phyloP scores from a whole-genome alignment of 1,284 basidiomycete species.

The Fomitopsis palustris region DNA sequence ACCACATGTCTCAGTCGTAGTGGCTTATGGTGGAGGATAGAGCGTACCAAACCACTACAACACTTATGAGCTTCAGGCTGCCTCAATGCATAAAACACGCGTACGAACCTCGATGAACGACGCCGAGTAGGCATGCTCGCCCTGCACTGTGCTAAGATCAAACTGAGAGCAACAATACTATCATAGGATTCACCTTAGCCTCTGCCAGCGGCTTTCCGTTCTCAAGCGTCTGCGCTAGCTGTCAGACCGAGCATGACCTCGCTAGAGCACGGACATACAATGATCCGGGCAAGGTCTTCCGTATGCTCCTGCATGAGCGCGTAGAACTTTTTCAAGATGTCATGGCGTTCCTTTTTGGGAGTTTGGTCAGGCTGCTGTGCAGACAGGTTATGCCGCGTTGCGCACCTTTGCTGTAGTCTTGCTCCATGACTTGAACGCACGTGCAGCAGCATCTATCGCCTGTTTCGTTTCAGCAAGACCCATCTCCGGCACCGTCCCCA shows the following conservation, averaged over 20 bases:
- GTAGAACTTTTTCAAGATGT: constrained; percentile 74
- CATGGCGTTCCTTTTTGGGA: constrained; percentile 68
- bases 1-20: background rate
- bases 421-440: constrained; percentile 80
- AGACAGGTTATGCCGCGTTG: background rate
- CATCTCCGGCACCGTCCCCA: constrained; percentile 87
- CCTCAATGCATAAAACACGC: constrained; percentile 1
- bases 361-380: background rate
- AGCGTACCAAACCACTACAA: constrained; percentile 69
- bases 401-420: constrained; percentile 76
- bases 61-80: background rate
- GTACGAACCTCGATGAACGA: constrained; percentile 77
- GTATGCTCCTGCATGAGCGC: constrained; percentile 73
- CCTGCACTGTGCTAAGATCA: constrained; percentile 35
- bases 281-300: constrained; percentile 80
- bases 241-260: background rate
- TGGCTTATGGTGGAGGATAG: background rate
- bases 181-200: constrained; percentile 52
- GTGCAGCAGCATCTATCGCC: constrained; percentile 75
- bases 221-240: constrained; percentile 69
- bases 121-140: constrained; percentile 78
- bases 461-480: constrained; percentile 74
- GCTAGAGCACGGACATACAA: constrained; percentile 45
- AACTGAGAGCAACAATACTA: background rate
- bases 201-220: constrained; percentile 89